These are phyloP conservation scores for Pythium insidiosum DNA, from an alignment of 352 stramenopile species.

Conservation along the genomic window DNA sequence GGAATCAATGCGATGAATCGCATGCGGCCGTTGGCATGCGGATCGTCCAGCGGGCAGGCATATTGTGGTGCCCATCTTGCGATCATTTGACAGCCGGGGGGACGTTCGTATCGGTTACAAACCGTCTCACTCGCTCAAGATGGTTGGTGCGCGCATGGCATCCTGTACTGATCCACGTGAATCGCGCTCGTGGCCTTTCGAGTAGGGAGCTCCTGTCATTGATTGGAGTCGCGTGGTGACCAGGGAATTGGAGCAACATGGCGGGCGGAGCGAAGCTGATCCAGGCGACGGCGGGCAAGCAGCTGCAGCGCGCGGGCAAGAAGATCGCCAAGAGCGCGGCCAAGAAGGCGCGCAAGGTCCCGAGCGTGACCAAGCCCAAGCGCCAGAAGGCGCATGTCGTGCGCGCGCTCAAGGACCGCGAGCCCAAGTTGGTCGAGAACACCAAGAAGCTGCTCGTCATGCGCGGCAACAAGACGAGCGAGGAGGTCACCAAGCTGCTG, in stretches of 20 bases:
- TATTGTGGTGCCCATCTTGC: too few relatives aligned
- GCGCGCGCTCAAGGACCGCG: slow-evolving; percentile 81
- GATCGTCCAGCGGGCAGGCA: too few relatives aligned
- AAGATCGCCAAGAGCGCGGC: slow-evolving; percentile 59
- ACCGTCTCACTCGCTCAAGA: too few relatives aligned
- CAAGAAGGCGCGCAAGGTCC: slow-evolving; percentile 72
- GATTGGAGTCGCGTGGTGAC: slow-evolving; percentile 3
- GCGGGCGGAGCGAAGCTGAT: slow-evolving; percentile 55
- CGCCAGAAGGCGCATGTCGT: slow-evolving; percentile 74
- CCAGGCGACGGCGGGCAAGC: slow-evolving; percentile 61
- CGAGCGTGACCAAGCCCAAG: slow-evolving; percentile 65
- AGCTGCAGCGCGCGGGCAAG: slow-evolving; percentile 48
- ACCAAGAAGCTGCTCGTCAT: slow-evolving; percentile 87
- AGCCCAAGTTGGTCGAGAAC: slow-evolving; percentile 90
- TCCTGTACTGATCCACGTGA: too few relatives aligned
- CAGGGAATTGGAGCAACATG: slow-evolving; percentile 24
- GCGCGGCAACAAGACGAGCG: slow-evolving; percentile 86
- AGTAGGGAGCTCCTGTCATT: too few relatives aligned
- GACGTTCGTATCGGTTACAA: too few relatives aligned
- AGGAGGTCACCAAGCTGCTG: slow-evolving; percentile 76
- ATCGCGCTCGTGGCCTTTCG: too few relatives aligned
- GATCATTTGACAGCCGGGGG: too few relatives aligned
- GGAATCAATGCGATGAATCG: too few relatives aligned
- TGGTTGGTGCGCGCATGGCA: too few relatives aligned
- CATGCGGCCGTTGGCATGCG: too few relatives aligned